A percentile compares a stretch with the other conserved stretches of the same genome.
phyloP scores from a whole-genome alignment of 2,329 filamentous ascomycete species.

The Trichophyton schoenleinii region DNA sequence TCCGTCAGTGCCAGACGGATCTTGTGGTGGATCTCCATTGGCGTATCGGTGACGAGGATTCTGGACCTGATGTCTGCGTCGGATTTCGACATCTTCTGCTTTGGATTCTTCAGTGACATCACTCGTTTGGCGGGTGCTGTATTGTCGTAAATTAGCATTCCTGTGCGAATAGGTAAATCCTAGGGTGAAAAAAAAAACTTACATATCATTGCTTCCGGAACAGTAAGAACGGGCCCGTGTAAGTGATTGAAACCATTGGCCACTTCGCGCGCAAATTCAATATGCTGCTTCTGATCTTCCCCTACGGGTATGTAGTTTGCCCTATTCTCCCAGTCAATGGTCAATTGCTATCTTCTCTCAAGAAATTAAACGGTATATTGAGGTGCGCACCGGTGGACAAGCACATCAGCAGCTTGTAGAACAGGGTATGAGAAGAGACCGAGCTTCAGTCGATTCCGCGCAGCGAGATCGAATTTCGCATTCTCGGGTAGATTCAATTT shows the following conservation, averaged over 20 bases:
- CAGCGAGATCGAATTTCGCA: constrained; percentile 44
- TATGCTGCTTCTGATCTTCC: constrained; percentile 87
- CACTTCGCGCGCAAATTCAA: constrained; percentile 82
- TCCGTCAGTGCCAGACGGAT: constrained; percentile 68
- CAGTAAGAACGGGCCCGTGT: constrained; percentile 51
- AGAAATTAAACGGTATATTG: not conserved
- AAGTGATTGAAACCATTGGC: constrained; percentile 75
- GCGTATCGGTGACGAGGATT: constrained; percentile 67
- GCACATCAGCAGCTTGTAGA: constrained; percentile 84
- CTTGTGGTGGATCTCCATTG: constrained; percentile 53
- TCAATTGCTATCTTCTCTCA: not conserved
- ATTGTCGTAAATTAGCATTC: not conserved
- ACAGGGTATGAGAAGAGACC: constrained; percentile 94
- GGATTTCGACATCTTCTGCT: constrained; percentile 90
- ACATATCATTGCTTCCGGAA: constrained; percentile 63
- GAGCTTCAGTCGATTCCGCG: constrained; percentile 58
- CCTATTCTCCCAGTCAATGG: constrained; percentile 28
- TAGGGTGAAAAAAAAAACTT: constrained; percentile 16
- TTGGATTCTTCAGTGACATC: constrained; percentile 74
- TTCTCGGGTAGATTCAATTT: constrained; percentile 56
- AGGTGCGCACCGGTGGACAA: constrained; percentile 57
- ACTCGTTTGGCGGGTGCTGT: constrained; percentile 67
- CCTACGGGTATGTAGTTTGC: constrained; percentile 93
- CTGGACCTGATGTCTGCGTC: constrained; percentile 57
- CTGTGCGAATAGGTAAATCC: not conserved